These are phyloP conservation scores for Leishmania martiniquensis DNA, from an alignment of 208 protist genomes.

Conservation along the genomic window DNA sequence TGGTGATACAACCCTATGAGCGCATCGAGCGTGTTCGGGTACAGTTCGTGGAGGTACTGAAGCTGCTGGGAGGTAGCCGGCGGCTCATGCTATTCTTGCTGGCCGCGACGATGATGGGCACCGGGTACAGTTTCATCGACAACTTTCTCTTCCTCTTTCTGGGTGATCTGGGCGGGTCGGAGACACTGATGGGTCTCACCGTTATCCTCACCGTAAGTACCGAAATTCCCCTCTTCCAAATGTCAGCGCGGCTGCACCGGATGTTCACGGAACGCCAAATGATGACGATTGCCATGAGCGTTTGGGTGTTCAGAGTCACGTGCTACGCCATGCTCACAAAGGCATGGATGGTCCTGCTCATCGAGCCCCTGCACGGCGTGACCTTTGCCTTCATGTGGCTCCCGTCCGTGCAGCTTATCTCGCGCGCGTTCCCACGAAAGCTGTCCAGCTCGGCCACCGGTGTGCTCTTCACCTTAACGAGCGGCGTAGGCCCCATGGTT, in stretches of 20 bases:
- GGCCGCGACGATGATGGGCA: constrained; percentile 53
- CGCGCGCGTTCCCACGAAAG: constrained; percentile 43
- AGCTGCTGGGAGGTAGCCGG: constrained; percentile 27
- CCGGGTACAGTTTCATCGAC: constrained; percentile 59
- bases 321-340: constrained; percentile 62
- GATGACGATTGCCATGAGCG: constrained; percentile 52
- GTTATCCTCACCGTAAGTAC: constrained; percentile 61
- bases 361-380: constrained; percentile 78
- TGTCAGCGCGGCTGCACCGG: constrained; percentile 37
- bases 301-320: constrained; percentile 55
- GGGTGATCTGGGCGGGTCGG: constrained; percentile 36
- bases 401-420: constrained; percentile 45
- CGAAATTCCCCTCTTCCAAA: constrained; percentile 79
- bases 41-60: constrained; percentile 40
- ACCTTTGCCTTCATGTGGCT: constrained; percentile 78
- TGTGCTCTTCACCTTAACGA: constrained; percentile 52
- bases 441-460: constrained; percentile 61
- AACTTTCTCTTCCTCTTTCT: constrained; percentile 74
- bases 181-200: constrained; percentile 57
- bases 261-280: constrained; percentile 52
- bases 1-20: constrained; percentile 39
- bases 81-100: constrained; percentile 52
- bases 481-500: constrained; percentile 55
- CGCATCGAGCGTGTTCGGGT: constrained; percentile 31
- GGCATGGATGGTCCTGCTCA: constrained; percentile 65